Evolutionary conservation across 768 basidiomycete genomes (phyloP).

Genomic region (Suillus variegatus): DNA sequence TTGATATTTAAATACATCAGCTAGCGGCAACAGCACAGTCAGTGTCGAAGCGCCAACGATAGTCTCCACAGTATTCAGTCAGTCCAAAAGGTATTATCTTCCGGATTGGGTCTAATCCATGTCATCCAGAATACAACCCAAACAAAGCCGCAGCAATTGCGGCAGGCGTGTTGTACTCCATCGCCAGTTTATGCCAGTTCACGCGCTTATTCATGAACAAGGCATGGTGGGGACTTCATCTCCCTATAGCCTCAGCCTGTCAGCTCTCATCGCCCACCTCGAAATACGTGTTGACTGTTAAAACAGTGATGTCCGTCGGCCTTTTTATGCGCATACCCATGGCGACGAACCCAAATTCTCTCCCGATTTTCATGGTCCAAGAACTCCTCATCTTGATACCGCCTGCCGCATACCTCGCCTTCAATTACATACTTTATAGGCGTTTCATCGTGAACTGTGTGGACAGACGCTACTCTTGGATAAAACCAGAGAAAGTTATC

Average conservation of each 20-base stretch:
- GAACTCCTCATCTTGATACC: slow-evolving; percentile 25
- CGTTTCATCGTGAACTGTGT: slow-evolving; percentile 23
- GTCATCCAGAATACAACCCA: slow-evolving; percentile 24
- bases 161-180: slow-evolving; percentile 23
- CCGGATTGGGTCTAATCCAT: not conserved
- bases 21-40: not conserved
- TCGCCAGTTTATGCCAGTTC: slow-evolving; percentile 17
- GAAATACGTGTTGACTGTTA: not conserved
- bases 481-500: slow-evolving; percentile 27
- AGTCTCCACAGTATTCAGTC: not conserved
- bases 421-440: slow-evolving; percentile 35
- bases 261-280: not conserved
- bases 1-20: not conserved
- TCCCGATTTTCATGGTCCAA: slow-evolving; percentile 19
- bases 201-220: slow-evolving; percentile 21
- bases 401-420: slow-evolving; percentile 33
- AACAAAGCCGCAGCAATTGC: slow-evolving; percentile 23
- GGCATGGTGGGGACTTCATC: slow-evolving; percentile 33
- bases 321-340: slow-evolving; percentile 23
- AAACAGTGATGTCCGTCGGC: slow-evolving; percentile 21
- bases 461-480: slow-evolving; percentile 20
- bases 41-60: not conserved
- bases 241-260: slow-evolving; percentile 33
- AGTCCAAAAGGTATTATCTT: not conserved
- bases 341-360: slow-evolving; percentile 21